Evolutionary conservation across 768 basidiomycete genomes (phyloP), one percentile per base, ranked within the genome.

Genomic region (Tricholoma flavovirens): DNA sequence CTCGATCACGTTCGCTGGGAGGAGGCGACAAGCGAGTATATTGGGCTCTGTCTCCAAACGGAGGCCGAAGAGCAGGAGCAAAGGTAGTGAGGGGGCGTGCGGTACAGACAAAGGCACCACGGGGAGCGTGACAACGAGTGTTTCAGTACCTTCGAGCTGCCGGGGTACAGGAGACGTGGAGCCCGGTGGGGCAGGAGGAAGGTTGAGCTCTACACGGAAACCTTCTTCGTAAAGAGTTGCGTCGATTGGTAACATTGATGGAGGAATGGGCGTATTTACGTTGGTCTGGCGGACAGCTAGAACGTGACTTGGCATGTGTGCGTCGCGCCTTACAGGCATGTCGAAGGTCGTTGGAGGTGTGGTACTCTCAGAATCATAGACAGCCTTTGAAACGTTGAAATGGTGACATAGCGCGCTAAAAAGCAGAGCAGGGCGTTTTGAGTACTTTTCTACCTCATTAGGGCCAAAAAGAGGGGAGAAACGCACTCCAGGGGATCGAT

Each of bases 61-160:
- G 36, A 85, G 74, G 3, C 76, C 82, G 56, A 80, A 86, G 56
- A 87, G 78, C 26, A 86, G 69, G 15, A 87, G 72, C 1, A 87
- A 69, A 0, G 85, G 73, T 36, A 85, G 67, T 0, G 84, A 83
- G 3, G 72, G 66, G 8, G 74, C 72, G 59, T 86, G 83, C 1
- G 84, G 84, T 24, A 82, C 77, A 38, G 66, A 64, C 33, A 79
- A 53, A 21, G 73, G 71, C 24, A 86, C 67, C 14, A 86, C 76
- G 0, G 84, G 82, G 9, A 86, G 73, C 4, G 78, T 77, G 48
- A 84, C 70, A 21, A 72, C 63, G 53, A 67, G 71, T 14, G 38
- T 42, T 29, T 65, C 63, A 14, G 68, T 45, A 17, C 56, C 59
- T 4, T 62, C 59, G 26, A 65, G 50, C 29, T 54, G 48, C 50